Evolutionary conservation across 2,329 filamentous ascomycete genomes (phyloP), one percentile per base, ranked within the genome.

Genomic region (Volutella citrinella): DNA sequence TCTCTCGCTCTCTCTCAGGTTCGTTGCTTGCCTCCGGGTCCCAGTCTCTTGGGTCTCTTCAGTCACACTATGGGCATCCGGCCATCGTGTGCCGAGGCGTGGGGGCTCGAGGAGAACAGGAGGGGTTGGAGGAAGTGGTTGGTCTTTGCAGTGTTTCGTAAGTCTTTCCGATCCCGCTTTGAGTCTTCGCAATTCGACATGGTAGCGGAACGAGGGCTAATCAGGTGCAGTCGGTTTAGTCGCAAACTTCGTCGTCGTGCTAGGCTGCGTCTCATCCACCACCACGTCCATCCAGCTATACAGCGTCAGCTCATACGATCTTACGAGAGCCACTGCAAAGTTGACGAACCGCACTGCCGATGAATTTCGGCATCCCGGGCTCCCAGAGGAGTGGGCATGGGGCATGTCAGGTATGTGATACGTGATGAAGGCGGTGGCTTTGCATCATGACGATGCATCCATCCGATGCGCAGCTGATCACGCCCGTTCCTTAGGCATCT

Each of bases 71-170:
- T 45, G 40, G 30, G 25, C 15, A 14, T 45, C 15, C 30, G 40
- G 5, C 26, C 43, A 14, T 40, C 36, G 12, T 45, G 43, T 19
- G 32, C 40, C 5, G 32, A 38, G 29, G 41, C 41, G 40, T 43
- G 43, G 43, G 40, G 43, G 17, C 19, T 45, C 5, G 37, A 45
- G 13, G 43, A 43, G 19, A 45, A 32, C 21, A 40, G 36, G 3
- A 32, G 43, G 8, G 40, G 37, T 13, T 45, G 43, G 43, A 41
- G 43, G 17, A 26, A 34, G 19, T 45, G 43, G 43, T 34, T 45
- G 14, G 36, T 45, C 30, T 43, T 31, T 27, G 40, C 40, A 13
- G 43, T 45, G 7, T 40, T 45, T 32, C 32, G 43, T 43, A 33
- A 32, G 40, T 43, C n/a, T 7, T 15, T 19, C 11, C 6, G 18